Base-by-base conservation (phyloP, 164 flowering plant genomes). In the Liquidambar formosana region DNA sequence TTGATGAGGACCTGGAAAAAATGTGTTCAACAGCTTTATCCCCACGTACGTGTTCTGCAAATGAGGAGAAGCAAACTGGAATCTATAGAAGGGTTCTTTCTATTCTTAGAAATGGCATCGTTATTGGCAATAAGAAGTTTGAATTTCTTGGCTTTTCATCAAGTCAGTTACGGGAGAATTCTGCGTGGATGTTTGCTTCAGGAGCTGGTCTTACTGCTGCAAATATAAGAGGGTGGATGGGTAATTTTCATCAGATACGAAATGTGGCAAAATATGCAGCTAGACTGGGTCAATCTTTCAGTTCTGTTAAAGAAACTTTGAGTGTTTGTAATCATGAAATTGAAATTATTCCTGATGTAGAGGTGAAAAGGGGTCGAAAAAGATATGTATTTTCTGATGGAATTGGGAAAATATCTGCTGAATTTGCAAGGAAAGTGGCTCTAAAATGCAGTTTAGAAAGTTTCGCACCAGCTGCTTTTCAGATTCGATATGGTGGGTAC, bases 181-280 rank as follows among this genome's bases (percentile, higher is more conserved):
- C 99, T 67, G 81, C 77, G 0, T 95, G 99, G 99, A 85, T 95
- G 92, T 95, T 95, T 89, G 93, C 97, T 59, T 75, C 97, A 23
- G 75, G 60, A 11, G 26, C 63, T 58, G 84, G 85, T 64, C 73
- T 85, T 11, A 81, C 78, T 72, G 94, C 97, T 58, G 83, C 78
- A 33, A 71, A 70, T 47, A 95, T 95, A 57, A 80, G 97, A 64
- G 52, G 57, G 16, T 82, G 89, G 94, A 91, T 92, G 99, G 99
- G 99, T 8, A 81, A 89, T 65, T 93, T 95, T 71, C 57, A 64
- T 51, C 43, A 78, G 25, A 95, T 95, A 58, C 82, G 78, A 71
- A 92, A 91, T 75, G 96, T 93, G 56, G 97, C 97, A 14, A 91
- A 89, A 71, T 89, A 89, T 85, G 92, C 93, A 16, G 97, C 97